Conservation (phyloP, 306 rosid genomes). For the Macrotyloma uniflorum region DNA sequence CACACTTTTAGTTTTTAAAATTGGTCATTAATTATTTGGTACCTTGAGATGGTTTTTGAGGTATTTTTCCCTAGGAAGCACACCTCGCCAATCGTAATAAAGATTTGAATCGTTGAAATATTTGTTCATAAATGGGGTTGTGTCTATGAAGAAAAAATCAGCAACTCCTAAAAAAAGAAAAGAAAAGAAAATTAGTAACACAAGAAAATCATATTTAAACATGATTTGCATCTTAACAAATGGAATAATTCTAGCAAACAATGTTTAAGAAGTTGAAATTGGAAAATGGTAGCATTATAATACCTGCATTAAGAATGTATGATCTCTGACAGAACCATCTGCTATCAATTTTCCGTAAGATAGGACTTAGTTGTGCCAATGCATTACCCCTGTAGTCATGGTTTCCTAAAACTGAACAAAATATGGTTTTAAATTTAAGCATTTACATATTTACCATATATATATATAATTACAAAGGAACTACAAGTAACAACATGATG, state of each 20-base stretch:
- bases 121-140: constrained; percentile 60
- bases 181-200: background rate
- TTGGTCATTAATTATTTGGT: constrained; percentile 17
- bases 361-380: constrained; percentile 44
- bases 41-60: constrained; percentile 53
- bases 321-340: constrained; percentile 71
- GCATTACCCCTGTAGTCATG: constrained; percentile 45
- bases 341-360: constrained; percentile 48
- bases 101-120: constrained; percentile 44
- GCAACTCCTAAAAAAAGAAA: constrained; percentile 40
- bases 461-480: background rate
- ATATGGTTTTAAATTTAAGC: background rate
- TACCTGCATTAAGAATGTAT: constrained; percentile 57
- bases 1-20: background rate
- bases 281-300: background rate
- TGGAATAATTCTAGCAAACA: background rate
- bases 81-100: constrained; percentile 71
- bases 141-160: constrained; percentile 74
- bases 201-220: background rate
- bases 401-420: constrained; percentile 40
- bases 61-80: constrained; percentile 52
- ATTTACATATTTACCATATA: background rate
- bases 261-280: background rate
- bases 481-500: too few species aligned
- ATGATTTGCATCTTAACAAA: background rate